These are phyloP conservation scores for Kuraishia floccosa DNA, from an alignment of 805 yeast species.

Conservation along the genomic window DNA sequence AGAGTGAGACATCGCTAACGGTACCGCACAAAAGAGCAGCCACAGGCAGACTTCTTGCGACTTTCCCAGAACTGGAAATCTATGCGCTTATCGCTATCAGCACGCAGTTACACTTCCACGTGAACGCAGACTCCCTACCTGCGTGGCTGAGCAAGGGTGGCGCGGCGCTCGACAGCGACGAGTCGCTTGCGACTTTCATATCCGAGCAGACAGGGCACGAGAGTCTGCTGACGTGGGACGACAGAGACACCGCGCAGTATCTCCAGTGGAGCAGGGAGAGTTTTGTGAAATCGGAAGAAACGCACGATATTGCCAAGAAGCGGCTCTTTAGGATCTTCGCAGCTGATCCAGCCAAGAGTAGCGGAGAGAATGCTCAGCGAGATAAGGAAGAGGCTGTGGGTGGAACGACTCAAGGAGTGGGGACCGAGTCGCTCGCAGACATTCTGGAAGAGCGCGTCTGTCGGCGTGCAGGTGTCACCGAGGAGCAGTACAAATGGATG, in stretches of 20 bases:
- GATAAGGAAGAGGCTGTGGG: too few species aligned
- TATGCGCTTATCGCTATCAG: slow-evolving; percentile 19
- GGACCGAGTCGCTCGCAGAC: too few species aligned
- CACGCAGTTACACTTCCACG: slow-evolving; percentile 4
- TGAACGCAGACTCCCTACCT: slow-evolving; percentile 3
- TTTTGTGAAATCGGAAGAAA: slow-evolving; percentile 9
- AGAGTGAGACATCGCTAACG: slow-evolving; percentile 6
- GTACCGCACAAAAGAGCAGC: too few species aligned
- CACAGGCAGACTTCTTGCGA: too few species aligned
- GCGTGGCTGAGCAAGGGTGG: slow-evolving; percentile 6
- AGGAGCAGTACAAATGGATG: too few species aligned
- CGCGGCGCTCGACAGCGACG: background rate
- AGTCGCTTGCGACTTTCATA: slow-evolving; percentile 10
- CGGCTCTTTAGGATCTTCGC: too few species aligned
- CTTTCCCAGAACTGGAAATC: slow-evolving; percentile 27
- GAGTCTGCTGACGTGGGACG: slow-evolving; percentile 35
- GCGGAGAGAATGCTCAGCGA: background rate
- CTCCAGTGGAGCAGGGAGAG: slow-evolving; percentile 36
- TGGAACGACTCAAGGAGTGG: too few species aligned
- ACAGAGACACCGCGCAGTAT: slow-evolving; percentile 31
- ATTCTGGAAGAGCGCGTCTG: too few species aligned
- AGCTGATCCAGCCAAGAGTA: background rate
- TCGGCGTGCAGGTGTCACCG: too few species aligned
- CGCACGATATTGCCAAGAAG: too few species aligned
- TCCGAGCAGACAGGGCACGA: slow-evolving; percentile 15